A percentile compares a stretch with the other conserved stretches of the same genome.
phyloP scores from a whole-genome alignment of 148 eudicot species.

The Suaeda aralocaspica region DNA sequence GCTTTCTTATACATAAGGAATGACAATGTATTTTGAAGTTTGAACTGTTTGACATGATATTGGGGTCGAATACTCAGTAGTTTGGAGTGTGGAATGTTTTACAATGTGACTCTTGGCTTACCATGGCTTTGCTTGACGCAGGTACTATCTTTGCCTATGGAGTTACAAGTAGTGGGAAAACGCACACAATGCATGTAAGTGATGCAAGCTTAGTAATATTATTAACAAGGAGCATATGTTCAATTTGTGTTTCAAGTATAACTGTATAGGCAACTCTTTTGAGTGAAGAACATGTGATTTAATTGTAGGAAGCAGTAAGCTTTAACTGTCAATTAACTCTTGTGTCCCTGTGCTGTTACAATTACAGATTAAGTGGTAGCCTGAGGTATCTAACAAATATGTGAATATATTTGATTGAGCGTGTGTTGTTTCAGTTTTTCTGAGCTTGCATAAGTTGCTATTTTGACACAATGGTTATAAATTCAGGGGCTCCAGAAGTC shows the following conservation, averaged over 20 bases:
- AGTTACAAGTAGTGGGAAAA: conserved; percentile 79
- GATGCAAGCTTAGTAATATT: not conserved
- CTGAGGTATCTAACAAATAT: not conserved
- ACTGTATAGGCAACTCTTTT: not conserved
- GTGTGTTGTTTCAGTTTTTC: not conserved
- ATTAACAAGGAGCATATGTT: not conserved
- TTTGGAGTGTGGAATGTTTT: not conserved
- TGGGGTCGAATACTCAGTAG: too few species aligned
- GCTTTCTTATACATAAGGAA: too few species aligned
- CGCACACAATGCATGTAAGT: conserved; percentile 40
- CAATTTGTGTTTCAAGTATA: not conserved
- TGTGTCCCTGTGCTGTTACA: not conserved
- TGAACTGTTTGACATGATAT: too few species aligned
- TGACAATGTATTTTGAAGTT: too few species aligned
- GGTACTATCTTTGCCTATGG: conserved; percentile 79
- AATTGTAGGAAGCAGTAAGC: not conserved
- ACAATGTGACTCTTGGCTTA: not conserved
- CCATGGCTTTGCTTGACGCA: conserved; percentile 27
- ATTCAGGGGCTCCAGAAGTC: conserved; percentile 69
- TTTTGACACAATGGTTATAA: conserved; percentile 15
- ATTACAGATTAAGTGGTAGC: too few species aligned
- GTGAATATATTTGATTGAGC: conserved; percentile 2
- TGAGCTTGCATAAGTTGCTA: not conserved
- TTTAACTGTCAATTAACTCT: not conserved
- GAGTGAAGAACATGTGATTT: not conserved